Conservation (phyloP, 1,139 yeast genomes). For the Hyphopichia khmerensis region DNA sequence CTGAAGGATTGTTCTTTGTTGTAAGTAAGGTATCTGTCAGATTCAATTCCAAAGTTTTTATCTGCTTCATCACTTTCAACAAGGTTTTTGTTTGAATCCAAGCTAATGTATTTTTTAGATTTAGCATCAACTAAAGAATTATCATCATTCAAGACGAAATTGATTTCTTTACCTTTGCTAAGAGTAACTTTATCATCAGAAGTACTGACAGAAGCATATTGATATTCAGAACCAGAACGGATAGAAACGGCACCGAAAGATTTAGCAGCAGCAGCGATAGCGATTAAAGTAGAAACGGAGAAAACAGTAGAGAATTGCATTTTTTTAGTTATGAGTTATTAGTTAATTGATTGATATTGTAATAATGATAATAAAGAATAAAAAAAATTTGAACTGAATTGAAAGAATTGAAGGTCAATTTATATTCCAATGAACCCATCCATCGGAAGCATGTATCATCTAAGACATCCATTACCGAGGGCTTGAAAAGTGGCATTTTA, state of each 20-base stretch:
- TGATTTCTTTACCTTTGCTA: slow-evolving; percentile 15
- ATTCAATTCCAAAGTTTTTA: slow-evolving; percentile 15
- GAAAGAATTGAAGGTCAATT: neutral
- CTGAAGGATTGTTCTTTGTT: slow-evolving; percentile 15
- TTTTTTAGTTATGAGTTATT: neutral
- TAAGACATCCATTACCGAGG: too few relatives aligned
- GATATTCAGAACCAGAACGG: slow-evolving; percentile 25
- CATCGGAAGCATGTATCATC: too few relatives aligned
- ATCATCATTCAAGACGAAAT: slow-evolving; percentile 17
- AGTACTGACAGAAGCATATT: slow-evolving; percentile 16
- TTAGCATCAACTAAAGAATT: slow-evolving; percentile 19
- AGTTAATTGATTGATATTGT: neutral
- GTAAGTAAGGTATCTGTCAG: slow-evolving; percentile 12
- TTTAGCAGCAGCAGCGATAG: slow-evolving; percentile 24
- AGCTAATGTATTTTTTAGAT: slow-evolving; percentile 13
- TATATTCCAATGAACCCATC: too few relatives aligned
- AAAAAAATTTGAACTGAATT: neutral
- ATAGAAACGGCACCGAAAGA: slow-evolving; percentile 19
- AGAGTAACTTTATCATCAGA: slow-evolving; percentile 14
- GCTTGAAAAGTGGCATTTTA: too few relatives aligned
- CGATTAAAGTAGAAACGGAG: slow-evolving; percentile 17
- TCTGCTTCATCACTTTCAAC: slow-evolving; percentile 13
- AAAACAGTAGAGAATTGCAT: slow-evolving; percentile 9
- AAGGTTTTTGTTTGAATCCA: slow-evolving; percentile 13
- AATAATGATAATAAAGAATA: neutral